Percentiles rank a stretch among this genome's conserved stretches.
phyloP scores from a whole-genome alignment of 495 filamentous ascomycete species.

The Neurospora sp. region DNA sequence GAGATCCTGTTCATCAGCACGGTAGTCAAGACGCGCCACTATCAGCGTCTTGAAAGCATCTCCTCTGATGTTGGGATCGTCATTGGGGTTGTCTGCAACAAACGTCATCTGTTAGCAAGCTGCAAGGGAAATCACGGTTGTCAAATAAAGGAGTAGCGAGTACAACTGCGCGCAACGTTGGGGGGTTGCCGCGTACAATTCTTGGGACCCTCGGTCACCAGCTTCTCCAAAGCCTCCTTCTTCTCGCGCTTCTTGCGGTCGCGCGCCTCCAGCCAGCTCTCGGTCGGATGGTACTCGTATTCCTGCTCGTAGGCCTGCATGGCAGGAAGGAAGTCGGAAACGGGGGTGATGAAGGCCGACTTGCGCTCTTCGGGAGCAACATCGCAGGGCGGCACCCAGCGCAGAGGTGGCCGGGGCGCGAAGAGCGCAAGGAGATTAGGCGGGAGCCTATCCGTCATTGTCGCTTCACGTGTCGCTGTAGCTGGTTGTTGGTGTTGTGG shows the following conservation, averaged over 20 bases:
- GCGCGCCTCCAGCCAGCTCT: conserved; percentile 82
- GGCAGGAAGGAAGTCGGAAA: conserved; percentile 63
- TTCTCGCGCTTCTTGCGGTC: conserved; percentile 74
- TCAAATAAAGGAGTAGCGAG: neutral
- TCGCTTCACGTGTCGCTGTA: neutral
- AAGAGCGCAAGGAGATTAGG: conserved; percentile 89
- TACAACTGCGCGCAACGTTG: neutral
- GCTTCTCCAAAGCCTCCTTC: conserved; percentile 50
- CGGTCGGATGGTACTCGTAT: conserved; percentile 69
- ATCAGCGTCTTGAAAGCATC: conserved; percentile 95
- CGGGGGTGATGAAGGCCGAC: conserved; percentile 58
- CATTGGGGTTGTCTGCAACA: conserved; percentile 52
- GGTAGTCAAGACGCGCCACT: conserved; percentile 80
- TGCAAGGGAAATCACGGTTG: neutral
- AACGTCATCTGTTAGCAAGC: conserved; percentile 4
- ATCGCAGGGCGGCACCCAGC: conserved; percentile 78
- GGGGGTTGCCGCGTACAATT: conserved; percentile 47
- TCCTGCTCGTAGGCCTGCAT: conserved; percentile 61
- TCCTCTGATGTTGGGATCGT: conserved; percentile 77
- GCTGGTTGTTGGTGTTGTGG: neutral
- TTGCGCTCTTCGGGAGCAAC: conserved; percentile 72
- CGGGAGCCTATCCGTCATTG: conserved; percentile 92
- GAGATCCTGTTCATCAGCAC: conserved; percentile 77
- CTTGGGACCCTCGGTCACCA: conserved; percentile 55
- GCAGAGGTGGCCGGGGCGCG: conserved; percentile 81